phyloP scores from a whole-genome alignment of 2,329 filamentous ascomycete genomes.

The Aspergillus sp. region DNA sequence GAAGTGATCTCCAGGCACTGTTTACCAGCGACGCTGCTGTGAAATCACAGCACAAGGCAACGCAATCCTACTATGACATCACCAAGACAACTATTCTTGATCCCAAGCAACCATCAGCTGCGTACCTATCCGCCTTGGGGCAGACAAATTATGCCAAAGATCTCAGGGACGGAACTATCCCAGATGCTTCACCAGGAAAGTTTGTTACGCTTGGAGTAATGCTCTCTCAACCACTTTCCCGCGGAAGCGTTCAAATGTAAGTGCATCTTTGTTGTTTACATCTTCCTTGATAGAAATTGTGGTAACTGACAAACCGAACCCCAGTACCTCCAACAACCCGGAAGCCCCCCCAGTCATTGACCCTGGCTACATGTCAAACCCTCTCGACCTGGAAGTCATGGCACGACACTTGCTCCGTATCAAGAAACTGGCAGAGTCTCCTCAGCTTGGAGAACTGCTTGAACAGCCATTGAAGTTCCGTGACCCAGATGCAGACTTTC shows the following conservation, averaged over 20 bases:
- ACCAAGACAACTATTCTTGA: constrained; percentile 8
- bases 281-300: not conserved
- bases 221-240: constrained; percentile 13
- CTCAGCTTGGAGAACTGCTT: constrained; percentile 15
- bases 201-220: constrained; percentile 13
- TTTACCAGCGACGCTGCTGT: not conserved
- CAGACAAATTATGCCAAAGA: constrained; percentile 13
- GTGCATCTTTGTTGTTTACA: not conserved
- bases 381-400: constrained; percentile 10
- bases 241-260: constrained; percentile 13
- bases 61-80: constrained; percentile 5
- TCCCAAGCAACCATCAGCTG: constrained; percentile 12
- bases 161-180: constrained; percentile 10
- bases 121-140: constrained; percentile 11
- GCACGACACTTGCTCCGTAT: constrained; percentile 6
- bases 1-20: constrained; percentile 2
- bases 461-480: constrained; percentile 18
- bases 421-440: constrained; percentile 7
- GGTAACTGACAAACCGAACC: not conserved
- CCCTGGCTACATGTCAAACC: constrained; percentile 8
- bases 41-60: not conserved
- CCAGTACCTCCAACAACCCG: constrained; percentile 3
- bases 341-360: constrained; percentile 9
- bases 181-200: constrained; percentile 11
- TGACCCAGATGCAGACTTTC: constrained; percentile 10